These are phyloP conservation scores for Sparassis latifolia DNA, from an alignment of 1,284 basidiomycete species.

Conservation along the genomic window DNA sequence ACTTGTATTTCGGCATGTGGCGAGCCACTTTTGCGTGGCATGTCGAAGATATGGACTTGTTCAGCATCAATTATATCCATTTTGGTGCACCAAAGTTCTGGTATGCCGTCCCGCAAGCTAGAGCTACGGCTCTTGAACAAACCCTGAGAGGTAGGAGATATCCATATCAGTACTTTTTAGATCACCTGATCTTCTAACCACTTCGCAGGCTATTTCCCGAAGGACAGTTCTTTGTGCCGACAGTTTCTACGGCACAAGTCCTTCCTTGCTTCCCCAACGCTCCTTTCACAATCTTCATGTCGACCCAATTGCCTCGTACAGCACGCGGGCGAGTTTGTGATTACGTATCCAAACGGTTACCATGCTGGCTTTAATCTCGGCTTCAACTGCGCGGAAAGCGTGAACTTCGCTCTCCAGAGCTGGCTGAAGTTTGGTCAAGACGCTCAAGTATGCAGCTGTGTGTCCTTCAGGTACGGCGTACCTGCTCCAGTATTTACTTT, in stretches of 20 bases:
- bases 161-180: background rate
- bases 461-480: conserved; percentile 68
- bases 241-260: conserved; percentile 98
- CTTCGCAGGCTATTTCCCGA: conserved; percentile 76
- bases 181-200: background rate
- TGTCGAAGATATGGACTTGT: conserved; percentile 96
- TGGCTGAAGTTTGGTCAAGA: conserved; percentile 88
- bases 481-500: conserved; percentile 2
- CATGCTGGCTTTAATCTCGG: conserved; percentile 97
- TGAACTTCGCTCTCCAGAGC: conserved; percentile 94
- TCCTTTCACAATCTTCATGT: conserved; percentile 76
- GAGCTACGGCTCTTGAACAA: conserved; percentile 72
- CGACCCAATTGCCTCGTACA: conserved; percentile 88
- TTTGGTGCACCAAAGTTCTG: conserved; percentile 97
- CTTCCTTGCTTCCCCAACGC: conserved; percentile 86
- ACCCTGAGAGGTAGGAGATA: conserved; percentile 66
- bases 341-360: conserved; percentile 92
- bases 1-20: conserved; percentile 99
- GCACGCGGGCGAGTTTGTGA: conserved; percentile 88
- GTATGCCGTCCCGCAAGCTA: conserved; percentile 92
- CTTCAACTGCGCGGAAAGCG: conserved; percentile 95
- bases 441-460: conserved; percentile 80
- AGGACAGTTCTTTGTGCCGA: conserved; percentile 77
- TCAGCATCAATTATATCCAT: conserved; percentile 99
- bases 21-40: conserved; percentile 98